Percentiles rank a stretch among this genome's conserved stretches.
Conservation (phyloP, 202 grass and related monocot species). For the Saccharum hybrid region DNA sequence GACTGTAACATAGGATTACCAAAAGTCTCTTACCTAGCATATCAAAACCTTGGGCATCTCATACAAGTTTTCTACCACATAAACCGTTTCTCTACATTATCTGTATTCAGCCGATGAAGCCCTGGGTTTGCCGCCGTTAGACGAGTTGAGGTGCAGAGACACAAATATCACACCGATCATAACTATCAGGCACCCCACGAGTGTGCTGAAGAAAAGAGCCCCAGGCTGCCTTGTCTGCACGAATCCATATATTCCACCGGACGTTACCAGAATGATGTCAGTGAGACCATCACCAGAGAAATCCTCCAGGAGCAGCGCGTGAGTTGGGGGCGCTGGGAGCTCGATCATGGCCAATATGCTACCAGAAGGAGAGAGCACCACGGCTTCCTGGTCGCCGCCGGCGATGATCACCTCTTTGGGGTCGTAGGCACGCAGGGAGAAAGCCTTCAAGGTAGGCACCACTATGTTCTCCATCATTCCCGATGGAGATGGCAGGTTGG, state of each 20-base stretch:
- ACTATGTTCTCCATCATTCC: slow-evolving; percentile 86
- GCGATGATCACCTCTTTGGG: slow-evolving; percentile 67
- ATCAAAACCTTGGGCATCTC: not conserved
- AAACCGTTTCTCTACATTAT: slow-evolving; percentile 32
- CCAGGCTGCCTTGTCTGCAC: slow-evolving; percentile 87
- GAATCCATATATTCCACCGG: slow-evolving; percentile 72
- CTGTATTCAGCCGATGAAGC: slow-evolving; percentile 53
- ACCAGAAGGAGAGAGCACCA: slow-evolving; percentile 78
- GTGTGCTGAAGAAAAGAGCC: slow-evolving; percentile 90
- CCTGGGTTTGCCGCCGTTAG: slow-evolving; percentile 59
- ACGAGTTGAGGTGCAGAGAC: slow-evolving; percentile 85
- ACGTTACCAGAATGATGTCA: slow-evolving; percentile 71
- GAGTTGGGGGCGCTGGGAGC: slow-evolving; percentile 72
- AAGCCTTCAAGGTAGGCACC: slow-evolving; percentile 84
- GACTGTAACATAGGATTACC: not conserved
- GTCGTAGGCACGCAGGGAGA: slow-evolving; percentile 62
- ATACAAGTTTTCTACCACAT: not conserved
- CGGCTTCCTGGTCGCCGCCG: slow-evolving; percentile 78
- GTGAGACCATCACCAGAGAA: slow-evolving; percentile 81
- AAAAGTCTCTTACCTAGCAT: not conserved
- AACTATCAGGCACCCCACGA: slow-evolving; percentile 84
- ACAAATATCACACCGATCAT: slow-evolving; percentile 84
- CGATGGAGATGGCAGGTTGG: slow-evolving; percentile 83
- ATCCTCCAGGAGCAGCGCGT: slow-evolving; percentile 70
- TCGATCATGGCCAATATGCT: slow-evolving; percentile 66